Base-by-base conservation (phyloP, 805 yeast species). In the Clavispora asparagi region DNA sequence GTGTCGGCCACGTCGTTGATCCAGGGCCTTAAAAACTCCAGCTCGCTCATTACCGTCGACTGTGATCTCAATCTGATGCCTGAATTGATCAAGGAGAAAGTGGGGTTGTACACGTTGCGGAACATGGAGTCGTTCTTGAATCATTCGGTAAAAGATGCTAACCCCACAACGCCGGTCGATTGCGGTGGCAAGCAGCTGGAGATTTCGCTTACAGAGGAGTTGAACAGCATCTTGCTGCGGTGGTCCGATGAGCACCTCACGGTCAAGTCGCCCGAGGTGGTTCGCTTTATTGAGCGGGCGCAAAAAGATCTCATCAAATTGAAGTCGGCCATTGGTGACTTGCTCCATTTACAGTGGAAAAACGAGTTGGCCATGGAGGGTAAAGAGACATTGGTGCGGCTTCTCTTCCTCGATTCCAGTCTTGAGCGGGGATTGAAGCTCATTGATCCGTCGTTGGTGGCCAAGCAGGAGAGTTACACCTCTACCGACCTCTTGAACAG, bases 61-160 rank as follows among this genome's bases (percentile, higher is more conserved):
- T 71, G 87, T 42, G 91, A 87, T 55, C 74, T 74, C 47, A 82
- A 74, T 17, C 64, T 72, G 17, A 73, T 87, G 53, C 83, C 91
- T 11, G 78, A 76, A 44, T 70, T 75, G 42, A 74, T 84, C 52
- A 81, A 79, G 56, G 86, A 89, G 37, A 78, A 82, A 56, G 78
- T 90, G 48, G 94, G 95, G 1, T 74, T 87, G 39, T 82, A 85
- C 55, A 78, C 94, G 41, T 83, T 91, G 83, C 78, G 85, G 56
- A 91, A 91, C 62, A 83, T 90, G 84, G 89, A 85, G 62, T 55
- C 67, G 19, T 71, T 76, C 43, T 65, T 83, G 45, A 40, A 45
- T 6, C 41, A 38, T 5, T n/a, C 23, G 16, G 33, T 30, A 4
- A n/a, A 27, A 7, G 29, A 17, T 4, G 7, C 37, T 6, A 13